Conservation (phyloP, 805 yeast species). For the Starmerella vaccinii region DNA sequence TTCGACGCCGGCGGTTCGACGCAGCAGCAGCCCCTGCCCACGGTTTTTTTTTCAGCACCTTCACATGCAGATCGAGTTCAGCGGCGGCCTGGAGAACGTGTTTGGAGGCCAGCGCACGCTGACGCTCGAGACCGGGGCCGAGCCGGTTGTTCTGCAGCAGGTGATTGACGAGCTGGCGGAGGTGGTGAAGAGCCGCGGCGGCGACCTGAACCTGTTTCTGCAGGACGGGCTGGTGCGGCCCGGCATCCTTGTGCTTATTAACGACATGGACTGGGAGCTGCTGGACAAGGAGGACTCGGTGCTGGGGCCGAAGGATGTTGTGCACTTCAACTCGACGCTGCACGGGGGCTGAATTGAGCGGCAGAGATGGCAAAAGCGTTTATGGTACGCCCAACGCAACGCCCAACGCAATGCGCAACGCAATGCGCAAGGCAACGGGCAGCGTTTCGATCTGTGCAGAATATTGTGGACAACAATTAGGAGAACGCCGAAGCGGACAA, state of each 20-base stretch:
- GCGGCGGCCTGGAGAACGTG: constrained; percentile 77
- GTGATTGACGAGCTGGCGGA: constrained; percentile 36
- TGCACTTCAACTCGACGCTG: constrained; percentile 82
- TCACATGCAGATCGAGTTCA: constrained; percentile 30
- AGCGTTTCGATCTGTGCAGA: no score
- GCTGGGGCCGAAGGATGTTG: constrained; percentile 63
- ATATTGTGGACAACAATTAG: no score
- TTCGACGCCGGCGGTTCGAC: no score
- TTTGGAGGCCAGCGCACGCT: constrained; percentile 51
- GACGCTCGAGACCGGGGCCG: constrained; percentile 38
- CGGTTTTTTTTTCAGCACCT: no score
- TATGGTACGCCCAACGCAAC: no score
- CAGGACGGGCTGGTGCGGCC: constrained; percentile 80
- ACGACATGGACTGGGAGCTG: constrained; percentile 94
- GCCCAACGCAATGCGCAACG: no score
- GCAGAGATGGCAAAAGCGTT: no score
- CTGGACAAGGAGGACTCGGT: constrained; percentile 78
- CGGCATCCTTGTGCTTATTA: constrained; percentile 81
- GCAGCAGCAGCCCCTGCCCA: no score
- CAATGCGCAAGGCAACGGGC: not conserved
- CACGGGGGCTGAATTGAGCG: constrained; percentile 74
- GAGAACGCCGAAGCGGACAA: no score
- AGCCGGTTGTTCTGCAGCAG: constrained; percentile 35
- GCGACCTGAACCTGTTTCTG: constrained; percentile 59
- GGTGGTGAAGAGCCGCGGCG: constrained; percentile 16